phyloP scores from a whole-genome alignment of 2,329 filamentous ascomycete species.

The Truncatella angustata region DNA sequence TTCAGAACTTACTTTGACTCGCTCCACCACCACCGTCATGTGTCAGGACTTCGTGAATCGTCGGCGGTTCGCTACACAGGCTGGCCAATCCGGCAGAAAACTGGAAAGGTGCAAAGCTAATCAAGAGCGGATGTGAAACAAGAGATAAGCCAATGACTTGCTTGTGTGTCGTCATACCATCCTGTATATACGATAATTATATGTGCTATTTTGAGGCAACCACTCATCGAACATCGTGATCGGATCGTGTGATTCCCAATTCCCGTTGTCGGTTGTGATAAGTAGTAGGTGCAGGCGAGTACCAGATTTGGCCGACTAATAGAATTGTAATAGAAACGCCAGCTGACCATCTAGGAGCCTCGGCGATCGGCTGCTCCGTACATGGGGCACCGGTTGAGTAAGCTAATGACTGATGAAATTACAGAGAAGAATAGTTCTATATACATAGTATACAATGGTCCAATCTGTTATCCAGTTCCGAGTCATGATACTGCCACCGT shows the following conservation, averaged over 20 bases:
- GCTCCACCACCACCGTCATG: conserved; percentile 1
- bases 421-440: not conserved
- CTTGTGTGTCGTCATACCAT: too few relatives aligned
- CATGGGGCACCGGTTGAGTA: not conserved
- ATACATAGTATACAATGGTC: not conserved
- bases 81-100: too few relatives aligned
- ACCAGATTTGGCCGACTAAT: conserved; percentile 1
- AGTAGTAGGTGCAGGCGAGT: too few relatives aligned
- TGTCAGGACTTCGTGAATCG: too few relatives aligned
- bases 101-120: too few relatives aligned
- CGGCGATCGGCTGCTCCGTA: not conserved
- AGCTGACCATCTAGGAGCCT: not conserved
- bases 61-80: too few relatives aligned
- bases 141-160: not conserved
- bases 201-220: too few relatives aligned
- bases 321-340: conserved; percentile 5
- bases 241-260: too few relatives aligned
- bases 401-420: conserved; percentile 3
- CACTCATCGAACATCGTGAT: too few relatives aligned
- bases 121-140: not conserved
- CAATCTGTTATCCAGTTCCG: not conserved
- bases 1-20: not conserved
- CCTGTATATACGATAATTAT: too few relatives aligned
- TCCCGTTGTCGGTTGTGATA: too few relatives aligned
- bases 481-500: not conserved